Conservation (phyloP, 1,139 yeast genomes). For the Pichia sp. region DNA sequence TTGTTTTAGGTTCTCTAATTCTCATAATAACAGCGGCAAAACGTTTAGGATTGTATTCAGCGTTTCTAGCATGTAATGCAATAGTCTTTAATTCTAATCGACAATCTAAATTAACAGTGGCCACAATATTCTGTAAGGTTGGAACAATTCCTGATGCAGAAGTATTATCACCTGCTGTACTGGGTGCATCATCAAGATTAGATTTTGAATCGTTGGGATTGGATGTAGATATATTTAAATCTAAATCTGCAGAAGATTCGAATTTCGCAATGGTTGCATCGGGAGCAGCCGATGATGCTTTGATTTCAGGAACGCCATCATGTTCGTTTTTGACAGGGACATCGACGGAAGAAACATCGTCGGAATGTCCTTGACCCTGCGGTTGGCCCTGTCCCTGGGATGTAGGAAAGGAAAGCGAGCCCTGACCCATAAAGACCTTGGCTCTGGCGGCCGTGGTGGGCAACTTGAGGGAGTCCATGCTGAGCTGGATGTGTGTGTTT, state of each 20-base stretch:
- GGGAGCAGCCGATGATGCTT: too few species aligned
- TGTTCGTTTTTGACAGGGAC: neutral
- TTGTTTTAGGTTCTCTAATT: conserved; percentile 97
- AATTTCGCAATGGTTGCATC: too few species aligned
- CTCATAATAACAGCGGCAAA: conserved; percentile 99
- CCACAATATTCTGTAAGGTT: conserved; percentile 92
- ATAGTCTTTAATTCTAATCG: conserved; percentile 92
- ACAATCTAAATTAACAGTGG: conserved; percentile 95
- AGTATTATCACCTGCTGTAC: conserved; percentile 20
- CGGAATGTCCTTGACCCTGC: too few species aligned
- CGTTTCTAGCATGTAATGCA: conserved; percentile 98
- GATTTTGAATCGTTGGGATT: too few species aligned
- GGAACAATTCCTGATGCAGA: conserved; percentile 89
- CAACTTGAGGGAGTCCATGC: conserved; percentile 67
- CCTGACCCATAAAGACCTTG: conserved; percentile 64
- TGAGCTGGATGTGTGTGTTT: too few species aligned
- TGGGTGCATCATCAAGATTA: neutral
- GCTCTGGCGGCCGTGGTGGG: conserved; percentile 83
- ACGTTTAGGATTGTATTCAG: conserved; percentile 96
- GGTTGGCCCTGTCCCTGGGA: conserved; percentile 5
- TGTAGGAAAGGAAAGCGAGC: conserved; percentile 57
- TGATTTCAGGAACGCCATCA: too few species aligned
- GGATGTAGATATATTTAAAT: too few species aligned
- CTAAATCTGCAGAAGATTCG: too few species aligned
- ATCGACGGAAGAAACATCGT: too few species aligned